These are phyloP conservation scores for Brettanomyces naardenensis DNA, from an alignment of 805 yeast genomes.

Conservation along the genomic window DNA sequence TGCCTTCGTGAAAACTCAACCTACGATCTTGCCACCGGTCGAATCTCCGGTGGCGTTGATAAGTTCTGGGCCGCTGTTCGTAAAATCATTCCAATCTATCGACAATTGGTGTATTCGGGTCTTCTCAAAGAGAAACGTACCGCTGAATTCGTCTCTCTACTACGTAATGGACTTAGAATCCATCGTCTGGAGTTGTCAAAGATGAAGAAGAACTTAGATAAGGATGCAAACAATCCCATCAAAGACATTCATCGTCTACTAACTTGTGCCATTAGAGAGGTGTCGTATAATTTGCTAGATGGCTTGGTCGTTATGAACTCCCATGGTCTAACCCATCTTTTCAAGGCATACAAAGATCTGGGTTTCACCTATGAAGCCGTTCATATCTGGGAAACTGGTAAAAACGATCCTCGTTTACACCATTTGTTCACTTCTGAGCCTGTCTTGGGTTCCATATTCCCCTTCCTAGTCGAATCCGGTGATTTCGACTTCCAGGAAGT, in stretches of 20 bases:
- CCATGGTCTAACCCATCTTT: conserved; percentile 49
- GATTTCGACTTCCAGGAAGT: conserved; percentile 55
- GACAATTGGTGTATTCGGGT: conserved; percentile 37
- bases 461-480: conserved; percentile 54
- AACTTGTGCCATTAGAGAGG: conserved; percentile 42
- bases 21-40: conserved; percentile 31
- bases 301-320: conserved; percentile 37
- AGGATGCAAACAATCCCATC: conserved; percentile 48
- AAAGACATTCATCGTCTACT: conserved; percentile 44
- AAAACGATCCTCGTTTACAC: conserved; percentile 33
- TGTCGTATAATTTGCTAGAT: conserved; percentile 41
- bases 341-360: conserved; percentile 53
- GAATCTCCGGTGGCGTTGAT: conserved; percentile 31
- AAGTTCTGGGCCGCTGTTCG: conserved; percentile 47
- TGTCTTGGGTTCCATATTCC: conserved; percentile 62
- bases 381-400: conserved; percentile 62
- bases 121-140: conserved; percentile 40
- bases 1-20: conserved; percentile 30
- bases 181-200: conserved; percentile 47
- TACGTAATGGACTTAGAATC: conserved; percentile 49
- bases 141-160: conserved; percentile 40
- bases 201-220: conserved; percentile 51
- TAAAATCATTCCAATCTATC: conserved; percentile 42
- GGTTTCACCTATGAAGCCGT: conserved; percentile 57
- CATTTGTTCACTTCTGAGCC: conserved; percentile 49